Conservation (phyloP, 768 basidiomycete genomes). For the Mycena metata region DNA sequence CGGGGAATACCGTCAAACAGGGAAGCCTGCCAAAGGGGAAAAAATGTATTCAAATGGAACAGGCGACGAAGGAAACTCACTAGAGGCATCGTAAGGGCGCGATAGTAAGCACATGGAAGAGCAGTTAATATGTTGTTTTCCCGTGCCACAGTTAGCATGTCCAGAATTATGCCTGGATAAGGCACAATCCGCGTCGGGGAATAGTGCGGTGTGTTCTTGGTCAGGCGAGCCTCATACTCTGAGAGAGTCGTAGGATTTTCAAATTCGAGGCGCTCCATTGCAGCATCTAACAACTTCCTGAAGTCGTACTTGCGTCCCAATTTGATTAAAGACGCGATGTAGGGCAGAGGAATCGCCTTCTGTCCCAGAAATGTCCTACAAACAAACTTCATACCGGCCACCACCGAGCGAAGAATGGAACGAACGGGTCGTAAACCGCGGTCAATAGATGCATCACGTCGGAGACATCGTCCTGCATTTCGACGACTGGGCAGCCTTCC, state of each 20-base stretch:
- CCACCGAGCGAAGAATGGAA: not conserved
- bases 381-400: not conserved
- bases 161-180: not conserved
- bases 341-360: not conserved
- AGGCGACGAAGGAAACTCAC: not conserved
- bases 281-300: not conserved
- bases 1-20: not conserved
- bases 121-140: slow-evolving; percentile 6
- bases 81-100: not conserved
- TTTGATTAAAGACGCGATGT: not conserved
- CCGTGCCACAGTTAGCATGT: slow-evolving; percentile 5
- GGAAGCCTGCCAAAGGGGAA: not conserved
- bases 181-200: not conserved
- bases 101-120: slow-evolving; percentile 26
- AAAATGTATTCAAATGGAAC: too few relatives aligned
- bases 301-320: slow-evolving; percentile 22
- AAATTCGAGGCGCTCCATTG: not conserved
- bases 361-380: not conserved
- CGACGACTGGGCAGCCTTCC: slow-evolving; percentile 18
- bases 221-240: not conserved
- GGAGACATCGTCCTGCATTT: not conserved
- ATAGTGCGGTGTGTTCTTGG: not conserved
- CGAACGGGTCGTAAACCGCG: slow-evolving; percentile 18
- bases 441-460: slow-evolving; percentile 7
- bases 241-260: slow-evolving; percentile 3